Base-by-base conservation (phyloP, 371 early-diverging fungal genomes). In the Aphelidium insulamus region DNA sequence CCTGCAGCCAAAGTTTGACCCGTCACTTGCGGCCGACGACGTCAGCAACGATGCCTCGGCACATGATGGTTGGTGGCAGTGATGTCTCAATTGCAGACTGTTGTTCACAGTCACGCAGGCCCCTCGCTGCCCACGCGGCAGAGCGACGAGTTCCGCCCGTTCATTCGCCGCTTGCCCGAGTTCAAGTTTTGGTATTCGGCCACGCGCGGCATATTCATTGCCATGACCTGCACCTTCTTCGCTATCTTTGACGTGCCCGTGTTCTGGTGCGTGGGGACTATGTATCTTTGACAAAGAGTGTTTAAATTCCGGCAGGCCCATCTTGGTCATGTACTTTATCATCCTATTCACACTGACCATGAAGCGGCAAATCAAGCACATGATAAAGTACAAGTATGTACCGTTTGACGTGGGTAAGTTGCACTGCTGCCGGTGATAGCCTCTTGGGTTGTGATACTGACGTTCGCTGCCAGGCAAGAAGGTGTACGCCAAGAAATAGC, bases 111-210 rank as follows among this genome's bases (percentile, higher is more conserved):
- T 5, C 52, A 49, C 2, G 55, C 50, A 0, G 34, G 52, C 0
- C 70, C 72, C 5, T 52, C 67, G 26, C 52, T 94, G 43, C 95
- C 95, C 2, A 72, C 66, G 21, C 71, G 72, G 35, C 66, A 58
- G 4, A 90, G 91, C 43, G 95, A 98, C 39, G 97, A 98, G 56
- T 97, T 97, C 46, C 66, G 75, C 33, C 99, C 99, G 3, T 98
- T 98, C 54, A 83, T 98, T 37, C 63, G 99, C 44, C 63, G 94
- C 41, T 61, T 99, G 29, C 98, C 99, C n/a, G 99, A 99, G 59
- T 97, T 95, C 64, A 90, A 91, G 50, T 97, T 91, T 52, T 99
- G 99, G 99, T 75, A 69, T 41, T 61, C 71, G 29, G 66, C 81
- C 15, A 82, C 82, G 11, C 57, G 76, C 39, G 84, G 86, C 0